Conservation (phyloP, 805 yeast species). For the Yarrowia sp. region DNA sequence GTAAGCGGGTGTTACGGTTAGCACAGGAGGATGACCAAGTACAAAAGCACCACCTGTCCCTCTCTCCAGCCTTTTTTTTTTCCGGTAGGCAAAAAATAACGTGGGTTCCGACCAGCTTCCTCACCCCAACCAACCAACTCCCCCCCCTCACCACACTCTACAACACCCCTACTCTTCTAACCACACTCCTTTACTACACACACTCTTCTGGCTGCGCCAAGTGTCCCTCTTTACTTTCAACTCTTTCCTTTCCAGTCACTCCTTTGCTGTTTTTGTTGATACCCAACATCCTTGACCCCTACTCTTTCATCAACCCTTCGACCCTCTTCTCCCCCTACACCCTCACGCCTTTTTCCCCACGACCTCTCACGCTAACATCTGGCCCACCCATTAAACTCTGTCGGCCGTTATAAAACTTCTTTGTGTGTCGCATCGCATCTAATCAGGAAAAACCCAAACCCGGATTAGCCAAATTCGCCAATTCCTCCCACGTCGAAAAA, state of each 20-base stretch:
- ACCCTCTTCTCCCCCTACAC: neutral
- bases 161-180: neutral
- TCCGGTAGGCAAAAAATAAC: slow-evolving; percentile 17
- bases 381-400: slow-evolving; percentile 10
- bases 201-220: slow-evolving; percentile 1
- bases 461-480: slow-evolving; percentile 20
- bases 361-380: neutral
- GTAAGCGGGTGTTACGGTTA: slow-evolving; percentile 24
- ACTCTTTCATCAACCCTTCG: neutral
- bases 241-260: slow-evolving; percentile 21
- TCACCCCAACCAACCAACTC: neutral
- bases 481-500: neutral
- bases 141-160: neutral
- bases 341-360: neutral
- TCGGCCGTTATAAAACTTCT: slow-evolving; percentile 20
- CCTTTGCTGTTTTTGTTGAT: slow-evolving; percentile 21
- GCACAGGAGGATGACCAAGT: slow-evolving; percentile 1
- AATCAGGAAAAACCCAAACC: slow-evolving; percentile 22
- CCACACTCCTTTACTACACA: slow-evolving; percentile 12
- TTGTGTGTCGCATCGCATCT: slow-evolving; percentile 27
- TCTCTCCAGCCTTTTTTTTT: slow-evolving; percentile 5
- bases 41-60: slow-evolving; percentile 22
- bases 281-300: neutral
- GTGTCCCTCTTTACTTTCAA: neutral
- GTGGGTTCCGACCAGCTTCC: slow-evolving; percentile 9